Evolutionary conservation across 768 basidiomycete species (phyloP).

Genomic region (Baorangia bicolor): DNA sequence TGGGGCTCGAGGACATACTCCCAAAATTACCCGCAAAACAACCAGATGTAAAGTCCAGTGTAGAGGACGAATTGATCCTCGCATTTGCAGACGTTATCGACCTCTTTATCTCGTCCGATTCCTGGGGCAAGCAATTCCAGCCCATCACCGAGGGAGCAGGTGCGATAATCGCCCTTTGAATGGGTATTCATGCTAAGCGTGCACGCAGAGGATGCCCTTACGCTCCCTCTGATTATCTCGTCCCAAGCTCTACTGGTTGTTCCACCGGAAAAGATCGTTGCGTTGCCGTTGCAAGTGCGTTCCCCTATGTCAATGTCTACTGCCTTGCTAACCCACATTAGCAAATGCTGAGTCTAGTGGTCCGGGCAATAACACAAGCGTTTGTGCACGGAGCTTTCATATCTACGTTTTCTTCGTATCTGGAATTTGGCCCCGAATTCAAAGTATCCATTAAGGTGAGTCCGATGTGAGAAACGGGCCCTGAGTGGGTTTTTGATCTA

Average conservation of each 20-base stretch:
- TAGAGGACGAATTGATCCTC: slow-evolving; percentile 67
- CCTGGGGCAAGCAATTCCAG: slow-evolving; percentile 71
- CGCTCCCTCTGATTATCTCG: slow-evolving; percentile 47
- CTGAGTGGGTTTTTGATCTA: not conserved
- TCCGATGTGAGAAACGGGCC: not conserved
- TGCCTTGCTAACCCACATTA: not conserved
- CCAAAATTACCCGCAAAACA: slow-evolving; percentile 30
- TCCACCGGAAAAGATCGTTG: slow-evolving; percentile 52
- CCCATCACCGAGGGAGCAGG: slow-evolving; percentile 46
- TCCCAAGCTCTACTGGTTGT: slow-evolving; percentile 62
- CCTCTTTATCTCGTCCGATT: slow-evolving; percentile 41
- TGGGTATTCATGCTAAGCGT: slow-evolving; percentile 6
- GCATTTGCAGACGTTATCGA: slow-evolving; percentile 77
- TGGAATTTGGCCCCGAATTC: slow-evolving; percentile 21
- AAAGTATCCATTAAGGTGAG: slow-evolving; percentile 20
- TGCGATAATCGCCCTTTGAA: slow-evolving; percentile 19
- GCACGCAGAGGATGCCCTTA: slow-evolving; percentile 44
- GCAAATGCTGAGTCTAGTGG: slow-evolving; percentile 34
- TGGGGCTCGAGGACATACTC: slow-evolving; percentile 58
- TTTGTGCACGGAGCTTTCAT: slow-evolving; percentile 60
- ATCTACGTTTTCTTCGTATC: slow-evolving; percentile 38
- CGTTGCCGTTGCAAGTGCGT: slow-evolving; percentile 54
- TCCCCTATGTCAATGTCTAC: slow-evolving; percentile 26
- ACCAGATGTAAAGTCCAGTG: slow-evolving; percentile 36
- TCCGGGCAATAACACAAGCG: slow-evolving; percentile 50